Base-by-base conservation (phyloP, 2,329 filamentous ascomycete genomes). In the Penicillium hordei region DNA sequence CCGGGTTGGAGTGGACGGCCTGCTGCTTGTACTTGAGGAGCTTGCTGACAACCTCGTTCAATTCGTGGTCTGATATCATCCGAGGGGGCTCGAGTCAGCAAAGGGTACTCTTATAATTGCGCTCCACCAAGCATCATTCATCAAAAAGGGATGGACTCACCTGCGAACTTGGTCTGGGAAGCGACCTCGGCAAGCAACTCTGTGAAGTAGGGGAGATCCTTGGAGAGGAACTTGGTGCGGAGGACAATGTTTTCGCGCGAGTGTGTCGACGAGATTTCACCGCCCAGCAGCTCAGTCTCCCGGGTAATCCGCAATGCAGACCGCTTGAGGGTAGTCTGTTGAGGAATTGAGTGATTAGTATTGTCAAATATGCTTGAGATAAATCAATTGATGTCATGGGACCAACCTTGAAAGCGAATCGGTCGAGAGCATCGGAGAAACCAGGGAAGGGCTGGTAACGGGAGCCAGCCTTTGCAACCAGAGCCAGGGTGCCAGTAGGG, bases 181-280 rank as follows among this genome's bases (percentile, higher is more conserved):
- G 94, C 83, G 70, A 97, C 90, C 83, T 99, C 95, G 72, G 89
- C 91, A 68, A 99, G 85, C 65, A 99, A 84, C 83, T 99, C 94
- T 72, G 92, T 86, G 78, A 96, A 99, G 86, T 97, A 99, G 68
- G 94, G 94, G 67, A 99, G 87, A 76, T 99, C 93, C 75, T 94
- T 88, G 75, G 91, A 88, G 67, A 99, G 86, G 84, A 99, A 99
- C 82, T 89, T 96, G 75, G 94, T 91, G 78, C 93, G 88, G 72
- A 99, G 81, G 60, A 99, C 87, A 63, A 99, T 81, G 74, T 92
- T 92, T 83, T 99, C 94, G 74, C 93, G 89, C 70, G 91, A 93
- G 81, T 97, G 92, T 78, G 90, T 91, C 65, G 93, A 83, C 69
- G 82, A 84, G 80, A 97, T 87, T 85, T 93, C 88, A 71, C 91